Evolutionary conservation across 2,329 filamentous ascomycete species (phyloP).

Genomic region (Fusarium chuoi): DNA sequence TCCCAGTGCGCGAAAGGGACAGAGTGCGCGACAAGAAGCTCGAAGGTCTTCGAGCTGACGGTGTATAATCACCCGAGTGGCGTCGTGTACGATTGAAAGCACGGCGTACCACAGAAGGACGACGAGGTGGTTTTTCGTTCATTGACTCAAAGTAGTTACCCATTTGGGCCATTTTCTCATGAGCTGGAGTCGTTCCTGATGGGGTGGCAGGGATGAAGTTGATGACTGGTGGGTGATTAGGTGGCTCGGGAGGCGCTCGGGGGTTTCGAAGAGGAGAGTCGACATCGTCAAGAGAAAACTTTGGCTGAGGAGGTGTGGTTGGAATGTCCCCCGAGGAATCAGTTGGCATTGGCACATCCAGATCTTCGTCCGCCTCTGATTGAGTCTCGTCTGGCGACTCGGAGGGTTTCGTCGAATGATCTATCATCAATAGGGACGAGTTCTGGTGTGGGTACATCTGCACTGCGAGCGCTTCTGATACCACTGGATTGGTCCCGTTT

Average conservation of each 20-base stretch:
- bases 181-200: conserved; percentile 65
- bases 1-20: conserved; percentile 60
- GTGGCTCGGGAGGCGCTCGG: conserved; percentile 66
- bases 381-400: conserved; percentile 54
- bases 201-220: conserved; percentile 73
- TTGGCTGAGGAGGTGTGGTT: conserved; percentile 63
- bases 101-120: conserved; percentile 63
- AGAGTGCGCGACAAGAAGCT: conserved; percentile 62
- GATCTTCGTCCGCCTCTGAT: conserved; percentile 32
- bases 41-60: conserved; percentile 52
- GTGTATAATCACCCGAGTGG: conserved; percentile 55
- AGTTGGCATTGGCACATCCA: conserved; percentile 47
- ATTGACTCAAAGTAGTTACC: conserved; percentile 65
- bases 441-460: conserved; percentile 73
- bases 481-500: conserved; percentile 68
- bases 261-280: conserved; percentile 73
- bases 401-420: conserved; percentile 63
- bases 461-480: conserved; percentile 71
- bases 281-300: conserved; percentile 62
- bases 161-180: conserved; percentile 62
- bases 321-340: conserved; percentile 54
- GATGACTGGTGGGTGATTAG: conserved; percentile 55
- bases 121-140: conserved; percentile 57
- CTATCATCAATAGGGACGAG: conserved; percentile 69
- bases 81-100: conserved; percentile 63